phyloP scores from a whole-genome alignment of 2,329 filamentous ascomycete species.

The Diplodia corticola region DNA sequence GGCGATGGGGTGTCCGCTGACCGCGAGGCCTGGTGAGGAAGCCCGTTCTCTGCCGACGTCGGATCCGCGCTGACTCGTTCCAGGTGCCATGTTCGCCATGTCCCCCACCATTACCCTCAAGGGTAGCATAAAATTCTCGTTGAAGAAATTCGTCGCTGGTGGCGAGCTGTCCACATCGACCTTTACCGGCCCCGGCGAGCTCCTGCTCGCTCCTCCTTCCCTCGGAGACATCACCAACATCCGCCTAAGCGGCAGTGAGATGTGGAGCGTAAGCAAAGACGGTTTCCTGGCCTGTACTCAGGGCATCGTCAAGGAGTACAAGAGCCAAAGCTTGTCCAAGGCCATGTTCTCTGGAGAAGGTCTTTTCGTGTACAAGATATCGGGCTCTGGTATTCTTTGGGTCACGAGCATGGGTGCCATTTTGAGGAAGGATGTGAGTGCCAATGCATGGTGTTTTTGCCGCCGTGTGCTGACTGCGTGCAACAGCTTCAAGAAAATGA shows the following conservation, averaged over 20 bases:
- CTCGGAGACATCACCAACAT: constrained; percentile 86
- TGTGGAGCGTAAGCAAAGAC: constrained; percentile 85
- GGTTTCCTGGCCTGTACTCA: constrained; percentile 83
- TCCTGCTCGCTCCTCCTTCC: constrained; percentile 76
- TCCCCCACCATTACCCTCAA: constrained; percentile 81
- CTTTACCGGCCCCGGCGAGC: constrained; percentile 86
- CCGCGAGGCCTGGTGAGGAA: constrained; percentile 68
- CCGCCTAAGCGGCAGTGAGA: constrained; percentile 67
- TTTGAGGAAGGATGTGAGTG: constrained; percentile 83
- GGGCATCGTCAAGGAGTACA: constrained; percentile 84
- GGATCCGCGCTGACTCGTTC: not conserved
- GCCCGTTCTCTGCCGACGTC: not conserved
- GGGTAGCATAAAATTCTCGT: constrained; percentile 78
- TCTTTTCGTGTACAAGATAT: constrained; percentile 84
- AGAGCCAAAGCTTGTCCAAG: constrained; percentile 82
- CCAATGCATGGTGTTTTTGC: constrained; percentile 29
- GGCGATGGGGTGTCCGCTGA: constrained; percentile 82
- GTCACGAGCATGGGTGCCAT: constrained; percentile 93
- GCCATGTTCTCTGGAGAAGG: constrained; percentile 94
- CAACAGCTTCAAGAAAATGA: constrained; percentile 63
- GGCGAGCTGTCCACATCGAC: constrained; percentile 76
- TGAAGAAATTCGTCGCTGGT: constrained; percentile 87
- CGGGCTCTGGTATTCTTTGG: constrained; percentile 80
- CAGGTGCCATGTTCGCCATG: constrained; percentile 93
- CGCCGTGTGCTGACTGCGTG: not conserved